Evolutionary conservation across 1,284 basidiomycete genomes (phyloP), one percentile per base, ranked within the genome.

Genomic region (Tilletia horrida): DNA sequence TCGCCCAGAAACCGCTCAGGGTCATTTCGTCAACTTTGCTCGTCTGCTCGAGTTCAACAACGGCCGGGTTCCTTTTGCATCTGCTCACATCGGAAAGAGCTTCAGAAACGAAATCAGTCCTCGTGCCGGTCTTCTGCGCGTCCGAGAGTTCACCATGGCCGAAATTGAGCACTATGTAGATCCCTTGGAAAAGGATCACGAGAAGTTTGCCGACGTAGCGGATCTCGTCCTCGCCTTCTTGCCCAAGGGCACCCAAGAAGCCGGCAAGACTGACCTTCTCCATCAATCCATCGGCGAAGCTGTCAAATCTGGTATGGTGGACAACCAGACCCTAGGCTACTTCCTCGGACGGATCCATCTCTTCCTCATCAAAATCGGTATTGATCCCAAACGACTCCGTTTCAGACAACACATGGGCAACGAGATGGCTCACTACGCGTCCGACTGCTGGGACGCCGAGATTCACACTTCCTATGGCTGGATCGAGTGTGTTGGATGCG

Each of bases 401-500:
- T 97, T 97, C 88, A 87, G 94, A 44, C 95, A 97, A 82, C 94
- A 97, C 84, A 97, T 97, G 93, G 87, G 84, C 69, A 92, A 92
- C 84, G 95, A 97, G 85, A 97, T 97, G 96, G 95, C 95, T 0
- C 95, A 98, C 83, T 98, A 98, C 83, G 95, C 95, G 67, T 88
- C 92, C 40, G 95, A 98, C 84, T 98, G 95, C 84, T 99, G 95
- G 95, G 95, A 98, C 82, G 94, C 94, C 68, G 95, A 98, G 85
- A 97, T 98, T 73, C 87, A 93, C 77, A 94, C 92, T 66, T 91
- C 91, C 61, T 90, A 89, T 76, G 95, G 95, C 64, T 98, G 96
- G 96, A 95, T 93, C 70, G 96, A 98, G 84, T 98, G 95, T 83
- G 94, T 97, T 63, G 96, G 95, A n/a, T 98, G 96, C 83, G 95